Conservation (phyloP, 2,329 filamentous ascomycete genomes). For the Cladosporium sp. region DNA sequence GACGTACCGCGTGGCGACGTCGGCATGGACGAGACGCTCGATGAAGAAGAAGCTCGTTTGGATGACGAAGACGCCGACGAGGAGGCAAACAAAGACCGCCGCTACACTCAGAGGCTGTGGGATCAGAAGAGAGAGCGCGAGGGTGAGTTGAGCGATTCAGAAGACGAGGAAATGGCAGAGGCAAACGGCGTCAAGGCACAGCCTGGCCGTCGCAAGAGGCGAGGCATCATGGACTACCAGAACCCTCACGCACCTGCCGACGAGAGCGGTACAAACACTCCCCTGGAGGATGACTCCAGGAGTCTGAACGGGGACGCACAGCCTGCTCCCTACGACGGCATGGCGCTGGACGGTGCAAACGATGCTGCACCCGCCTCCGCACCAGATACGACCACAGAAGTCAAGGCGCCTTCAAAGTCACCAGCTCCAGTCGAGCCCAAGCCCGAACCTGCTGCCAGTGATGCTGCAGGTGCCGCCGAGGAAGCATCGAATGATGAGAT, state of each 20-base stretch:
- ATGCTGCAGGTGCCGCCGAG: slow-evolving; percentile 22
- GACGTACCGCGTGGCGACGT: slow-evolving; percentile 61
- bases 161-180: slow-evolving; percentile 78
- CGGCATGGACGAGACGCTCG: slow-evolving; percentile 57
- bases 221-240: slow-evolving; percentile 63
- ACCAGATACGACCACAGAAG: slow-evolving; percentile 27
- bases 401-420: slow-evolving; percentile 28
- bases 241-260: slow-evolving; percentile 57
- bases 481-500: slow-evolving; percentile 41
- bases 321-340: slow-evolving; percentile 20
- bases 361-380: slow-evolving; percentile 26
- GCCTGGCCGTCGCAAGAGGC: slow-evolving; percentile 46
- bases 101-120: slow-evolving; percentile 78
- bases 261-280: slow-evolving; percentile 52
- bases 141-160: slow-evolving; percentile 76
- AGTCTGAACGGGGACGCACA: slow-evolving; percentile 34
- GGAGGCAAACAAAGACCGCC: slow-evolving; percentile 80
- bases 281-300: slow-evolving; percentile 32
- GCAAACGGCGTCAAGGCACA: slow-evolving; percentile 70
- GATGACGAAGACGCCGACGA: slow-evolving; percentile 78
- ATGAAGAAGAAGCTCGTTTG: slow-evolving; percentile 64
- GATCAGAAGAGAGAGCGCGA: slow-evolving; percentile 71
- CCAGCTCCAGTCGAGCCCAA: slow-evolving; percentile 19
- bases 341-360: slow-evolving; percentile 31
- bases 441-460: neutral